These are phyloP conservation scores for Mycotypha africana DNA, from an alignment of 371 early-diverging fungal genomes.

Conservation along the genomic window DNA sequence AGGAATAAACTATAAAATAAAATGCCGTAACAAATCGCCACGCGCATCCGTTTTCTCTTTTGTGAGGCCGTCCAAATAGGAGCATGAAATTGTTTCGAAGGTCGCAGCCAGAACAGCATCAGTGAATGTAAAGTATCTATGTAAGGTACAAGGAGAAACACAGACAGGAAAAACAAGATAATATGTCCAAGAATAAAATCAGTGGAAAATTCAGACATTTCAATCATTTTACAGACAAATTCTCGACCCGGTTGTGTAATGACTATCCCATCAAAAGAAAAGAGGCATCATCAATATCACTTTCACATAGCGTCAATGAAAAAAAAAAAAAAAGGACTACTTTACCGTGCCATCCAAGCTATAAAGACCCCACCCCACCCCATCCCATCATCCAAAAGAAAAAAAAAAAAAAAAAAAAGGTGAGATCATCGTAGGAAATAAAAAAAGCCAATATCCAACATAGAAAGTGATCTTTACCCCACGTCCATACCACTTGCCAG, in stretches of 20 bases:
- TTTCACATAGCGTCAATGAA: no score
- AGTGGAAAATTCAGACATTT: slow-evolving; percentile 78
- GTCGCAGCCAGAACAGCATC: slow-evolving; percentile 83
- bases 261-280: slow-evolving; percentile 24
- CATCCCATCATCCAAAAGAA: no score
- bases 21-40: slow-evolving; percentile 63
- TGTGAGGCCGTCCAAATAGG: slow-evolving; percentile 73
- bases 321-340: no score
- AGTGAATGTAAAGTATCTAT: slow-evolving; percentile 76
- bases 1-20: slow-evolving; percentile 61
- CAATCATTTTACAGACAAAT: slow-evolving; percentile 80
- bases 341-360: slow-evolving; percentile 50
- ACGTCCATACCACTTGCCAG: slow-evolving; percentile 80
- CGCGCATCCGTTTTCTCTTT: slow-evolving; percentile 49
- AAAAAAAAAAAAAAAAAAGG: background rate
- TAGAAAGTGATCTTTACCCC: no score
- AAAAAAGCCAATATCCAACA: no score
- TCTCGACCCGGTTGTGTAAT: slow-evolving; percentile 74
- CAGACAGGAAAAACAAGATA: slow-evolving; percentile 65
- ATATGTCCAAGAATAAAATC: slow-evolving; percentile 76
- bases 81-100: slow-evolving; percentile 73
- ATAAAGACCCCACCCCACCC: no score
- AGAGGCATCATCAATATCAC: no score
- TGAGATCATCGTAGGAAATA: background rate
- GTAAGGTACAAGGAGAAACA: slow-evolving; percentile 70